phyloP scores from a whole-genome alignment of 2,329 filamentous ascomycete species.

The Clarireedia monteithiana region DNA sequence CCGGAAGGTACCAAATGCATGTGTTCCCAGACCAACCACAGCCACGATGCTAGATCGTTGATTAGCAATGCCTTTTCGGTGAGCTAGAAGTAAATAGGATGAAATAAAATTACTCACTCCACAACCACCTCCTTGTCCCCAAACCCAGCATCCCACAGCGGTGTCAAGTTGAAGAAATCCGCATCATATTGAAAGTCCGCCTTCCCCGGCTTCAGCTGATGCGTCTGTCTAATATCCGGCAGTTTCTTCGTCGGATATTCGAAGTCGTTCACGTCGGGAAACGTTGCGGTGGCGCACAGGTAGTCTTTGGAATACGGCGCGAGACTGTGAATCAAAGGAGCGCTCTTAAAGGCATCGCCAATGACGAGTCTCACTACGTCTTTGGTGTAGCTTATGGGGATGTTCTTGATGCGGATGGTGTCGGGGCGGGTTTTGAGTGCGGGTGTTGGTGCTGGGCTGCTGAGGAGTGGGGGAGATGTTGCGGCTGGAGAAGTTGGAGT shows the following conservation, averaged over 20 bases:
- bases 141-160: neutral
- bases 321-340: neutral
- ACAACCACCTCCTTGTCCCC: neutral
- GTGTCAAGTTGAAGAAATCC: neutral
- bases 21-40: constrained; percentile 5
- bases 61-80: neutral
- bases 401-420: constrained; percentile 4
- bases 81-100: neutral
- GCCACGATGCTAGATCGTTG: neutral
- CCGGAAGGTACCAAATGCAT: constrained; percentile 8
- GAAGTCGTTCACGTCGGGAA: neutral
- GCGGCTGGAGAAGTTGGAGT: too few species aligned
- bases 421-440: constrained; percentile 1
- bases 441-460: neutral
- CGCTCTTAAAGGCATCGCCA: neutral
- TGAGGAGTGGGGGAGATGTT: neutral
- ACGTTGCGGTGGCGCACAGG: constrained; percentile 1
- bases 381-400: neutral
- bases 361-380: neutral
- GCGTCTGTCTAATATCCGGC: neutral
- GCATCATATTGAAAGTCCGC: neutral
- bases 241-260: neutral
- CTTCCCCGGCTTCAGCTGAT: neutral
- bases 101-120: neutral
- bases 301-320: neutral